Conservation (phyloP, 2,329 filamentous ascomycete genomes). For the Colletotrichum plurivorum region DNA sequence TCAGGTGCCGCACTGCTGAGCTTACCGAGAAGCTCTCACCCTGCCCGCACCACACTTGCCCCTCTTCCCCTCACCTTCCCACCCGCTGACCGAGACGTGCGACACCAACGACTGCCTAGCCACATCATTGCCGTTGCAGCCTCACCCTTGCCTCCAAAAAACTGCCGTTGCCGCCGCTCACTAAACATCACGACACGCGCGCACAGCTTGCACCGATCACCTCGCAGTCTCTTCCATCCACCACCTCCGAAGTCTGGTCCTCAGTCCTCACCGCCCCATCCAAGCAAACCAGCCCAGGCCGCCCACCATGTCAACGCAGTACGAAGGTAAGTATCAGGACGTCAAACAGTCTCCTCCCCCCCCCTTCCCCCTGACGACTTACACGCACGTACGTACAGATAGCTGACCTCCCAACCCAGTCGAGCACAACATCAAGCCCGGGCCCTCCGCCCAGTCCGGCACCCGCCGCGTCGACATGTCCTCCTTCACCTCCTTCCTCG, state of each 20-base stretch:
- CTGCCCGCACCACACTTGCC: neutral
- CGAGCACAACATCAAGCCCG: constrained; percentile 73
- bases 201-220: neutral
- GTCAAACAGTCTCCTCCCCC: constrained; percentile 13
- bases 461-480: constrained; percentile 75
- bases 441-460: constrained; percentile 54
- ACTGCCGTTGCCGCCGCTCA: neutral
- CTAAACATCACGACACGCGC: no score
- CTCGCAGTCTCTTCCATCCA: neutral
- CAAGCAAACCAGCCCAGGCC: neutral
- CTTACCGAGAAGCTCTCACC: constrained; percentile 3
- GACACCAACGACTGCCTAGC: constrained; percentile 40
- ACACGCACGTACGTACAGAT: neutral
- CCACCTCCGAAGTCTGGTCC: neutral
- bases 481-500: constrained; percentile 71
- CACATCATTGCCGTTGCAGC: constrained; percentile 37
- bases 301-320: constrained; percentile 67
- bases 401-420: constrained; percentile 56
- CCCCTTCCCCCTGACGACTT: constrained; percentile 5
- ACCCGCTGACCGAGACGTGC: constrained; percentile 28
- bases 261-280: neutral
- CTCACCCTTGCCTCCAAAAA: constrained; percentile 24
- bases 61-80: constrained; percentile 19
- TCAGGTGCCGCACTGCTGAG: neutral
- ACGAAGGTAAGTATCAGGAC: constrained; percentile 61